Conservation (phyloP, 495 filamentous ascomycete genomes). For the Aspergillus sclerotioniger region DNA sequence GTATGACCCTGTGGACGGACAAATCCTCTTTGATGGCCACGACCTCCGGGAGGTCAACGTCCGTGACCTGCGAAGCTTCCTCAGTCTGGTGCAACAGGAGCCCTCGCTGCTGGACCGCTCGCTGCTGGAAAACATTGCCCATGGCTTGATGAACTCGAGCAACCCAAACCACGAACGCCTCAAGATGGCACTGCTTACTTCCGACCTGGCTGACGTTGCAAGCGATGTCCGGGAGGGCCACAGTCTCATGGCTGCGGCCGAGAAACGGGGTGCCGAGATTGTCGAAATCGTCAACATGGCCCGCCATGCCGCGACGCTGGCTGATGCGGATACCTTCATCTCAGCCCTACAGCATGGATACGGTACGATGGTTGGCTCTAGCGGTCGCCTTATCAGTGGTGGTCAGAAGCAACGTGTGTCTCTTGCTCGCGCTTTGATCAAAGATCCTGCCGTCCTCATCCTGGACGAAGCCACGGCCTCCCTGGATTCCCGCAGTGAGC, state of each 20-base stretch:
- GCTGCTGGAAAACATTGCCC: constrained; percentile 66
- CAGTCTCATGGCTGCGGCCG: constrained; percentile 32
- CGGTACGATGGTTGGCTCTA: constrained; percentile 52
- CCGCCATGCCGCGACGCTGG: constrained; percentile 37
- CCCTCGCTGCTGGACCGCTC: constrained; percentile 63
- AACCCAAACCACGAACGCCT: constrained; percentile 44
- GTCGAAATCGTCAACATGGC: constrained; percentile 41
- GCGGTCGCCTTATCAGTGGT: constrained; percentile 58
- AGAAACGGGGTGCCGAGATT: constrained; percentile 27
- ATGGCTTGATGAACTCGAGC: constrained; percentile 60
- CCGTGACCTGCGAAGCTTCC: constrained; percentile 51
- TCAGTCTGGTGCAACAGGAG: constrained; percentile 68
- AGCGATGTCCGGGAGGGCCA: constrained; percentile 32
- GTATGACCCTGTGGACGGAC: constrained; percentile 44
- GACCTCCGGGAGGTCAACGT: constrained; percentile 56
- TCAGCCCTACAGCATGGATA: constrained; percentile 47
- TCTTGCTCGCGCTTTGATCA: constrained; percentile 70
- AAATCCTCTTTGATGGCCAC: constrained; percentile 52
- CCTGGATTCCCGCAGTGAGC: constrained; percentile 53
- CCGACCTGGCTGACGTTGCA: constrained; percentile 33
- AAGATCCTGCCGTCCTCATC: constrained; percentile 76
- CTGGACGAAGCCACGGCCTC: constrained; percentile 77
- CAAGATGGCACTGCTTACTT: constrained; percentile 28
- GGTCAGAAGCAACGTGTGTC: constrained; percentile 65
- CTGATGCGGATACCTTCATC: constrained; percentile 47